Evolutionary conservation across 805 yeast species (phyloP).

Genomic region (Isabelozyma heimii): DNA sequence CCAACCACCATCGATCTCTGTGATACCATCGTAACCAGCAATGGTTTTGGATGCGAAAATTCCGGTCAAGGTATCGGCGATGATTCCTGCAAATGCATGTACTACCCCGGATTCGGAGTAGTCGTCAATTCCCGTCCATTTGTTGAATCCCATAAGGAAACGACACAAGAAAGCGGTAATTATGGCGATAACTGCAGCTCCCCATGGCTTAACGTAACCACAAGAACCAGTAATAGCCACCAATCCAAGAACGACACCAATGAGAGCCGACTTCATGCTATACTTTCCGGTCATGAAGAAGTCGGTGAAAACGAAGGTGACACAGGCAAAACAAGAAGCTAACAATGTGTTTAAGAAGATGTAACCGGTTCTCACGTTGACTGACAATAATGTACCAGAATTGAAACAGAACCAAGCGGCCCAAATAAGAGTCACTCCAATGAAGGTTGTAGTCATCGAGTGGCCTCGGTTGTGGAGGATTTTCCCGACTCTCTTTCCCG

Average conservation of each 20-base stretch:
- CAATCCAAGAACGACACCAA: slow-evolving; percentile 45
- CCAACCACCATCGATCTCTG: slow-evolving; percentile 48
- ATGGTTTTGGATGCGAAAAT: slow-evolving; percentile 44
- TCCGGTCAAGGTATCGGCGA: slow-evolving; percentile 41
- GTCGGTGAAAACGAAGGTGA: slow-evolving; percentile 45
- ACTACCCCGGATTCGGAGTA: slow-evolving; percentile 44
- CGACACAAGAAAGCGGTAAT: slow-evolving; percentile 40
- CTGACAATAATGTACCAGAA: slow-evolving; percentile 42
- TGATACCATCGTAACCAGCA: slow-evolving; percentile 43
- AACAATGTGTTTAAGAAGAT: slow-evolving; percentile 49
- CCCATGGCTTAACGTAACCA: slow-evolving; percentile 46
- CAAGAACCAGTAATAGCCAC: slow-evolving; percentile 48
- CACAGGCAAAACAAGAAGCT: slow-evolving; percentile 48
- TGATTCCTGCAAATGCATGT: slow-evolving; percentile 49
- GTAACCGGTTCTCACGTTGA: slow-evolving; percentile 43
- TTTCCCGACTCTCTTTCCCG: slow-evolving; percentile 21
- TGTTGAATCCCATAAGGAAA: slow-evolving; percentile 29
- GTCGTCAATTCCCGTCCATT: slow-evolving; percentile 45
- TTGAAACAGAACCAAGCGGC: slow-evolving; percentile 51
- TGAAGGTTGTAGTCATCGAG: slow-evolving; percentile 33
- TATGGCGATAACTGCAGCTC: slow-evolving; percentile 41
- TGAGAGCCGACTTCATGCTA: slow-evolving; percentile 43
- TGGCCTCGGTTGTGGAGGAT: slow-evolving; percentile 25
- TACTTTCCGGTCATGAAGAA: slow-evolving; percentile 36
- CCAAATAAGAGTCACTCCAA: slow-evolving; percentile 48